Percentiles rank a stretch among this genome's conserved stretches.
Evolutionary conservation across 495 filamentous ascomycete species (phyloP).

Genomic region (Hyaloscypha finlandica): DNA sequence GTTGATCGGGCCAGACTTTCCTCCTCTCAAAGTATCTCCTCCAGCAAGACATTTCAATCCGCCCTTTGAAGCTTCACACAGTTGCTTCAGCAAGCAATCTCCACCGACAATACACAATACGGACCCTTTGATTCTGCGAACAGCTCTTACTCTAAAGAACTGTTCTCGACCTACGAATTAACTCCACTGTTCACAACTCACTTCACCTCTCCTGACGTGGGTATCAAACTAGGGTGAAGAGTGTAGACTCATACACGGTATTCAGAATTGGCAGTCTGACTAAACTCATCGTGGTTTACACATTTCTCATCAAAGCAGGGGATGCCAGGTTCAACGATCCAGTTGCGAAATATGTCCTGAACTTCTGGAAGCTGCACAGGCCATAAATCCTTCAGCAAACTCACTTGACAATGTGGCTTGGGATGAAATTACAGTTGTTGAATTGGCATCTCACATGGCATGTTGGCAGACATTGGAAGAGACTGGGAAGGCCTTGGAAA

Average conservation of each 20-base stretch:
- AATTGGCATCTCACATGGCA: conserved; percentile 54
- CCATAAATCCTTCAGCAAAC: conserved; percentile 43
- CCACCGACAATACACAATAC: conserved; percentile 35
- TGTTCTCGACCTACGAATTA: conserved; percentile 49
- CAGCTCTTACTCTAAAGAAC: conserved; percentile 52
- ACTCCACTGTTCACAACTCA: conserved; percentile 48
- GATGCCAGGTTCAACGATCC: conserved; percentile 39
- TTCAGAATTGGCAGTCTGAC: conserved; percentile 52
- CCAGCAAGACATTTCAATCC: conserved; percentile 35
- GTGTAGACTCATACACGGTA: conserved; percentile 45
- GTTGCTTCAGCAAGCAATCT: conserved; percentile 27
- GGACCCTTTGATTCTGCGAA: conserved; percentile 41
- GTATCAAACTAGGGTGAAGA: conserved; percentile 27
- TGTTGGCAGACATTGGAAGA: conserved; percentile 51
- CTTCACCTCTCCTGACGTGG: conserved; percentile 45
- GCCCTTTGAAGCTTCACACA: conserved; percentile 43
- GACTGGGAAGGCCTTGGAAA: conserved; percentile 53
- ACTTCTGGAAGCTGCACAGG: conserved; percentile 44
- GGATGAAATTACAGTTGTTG: conserved; percentile 55
- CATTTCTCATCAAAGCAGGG: conserved; percentile 44
- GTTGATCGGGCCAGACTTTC: conserved; percentile 50
- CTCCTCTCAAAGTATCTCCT: conserved; percentile 43
- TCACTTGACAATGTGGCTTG: conserved; percentile 47
- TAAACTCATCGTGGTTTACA: conserved; percentile 50
- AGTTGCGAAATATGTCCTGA: conserved; percentile 58